A percentile compares a stretch with the other conserved stretches of the same genome.
Evolutionary conservation across 1,284 basidiomycete species (phyloP).

Genomic region (Leccinum fallax): DNA sequence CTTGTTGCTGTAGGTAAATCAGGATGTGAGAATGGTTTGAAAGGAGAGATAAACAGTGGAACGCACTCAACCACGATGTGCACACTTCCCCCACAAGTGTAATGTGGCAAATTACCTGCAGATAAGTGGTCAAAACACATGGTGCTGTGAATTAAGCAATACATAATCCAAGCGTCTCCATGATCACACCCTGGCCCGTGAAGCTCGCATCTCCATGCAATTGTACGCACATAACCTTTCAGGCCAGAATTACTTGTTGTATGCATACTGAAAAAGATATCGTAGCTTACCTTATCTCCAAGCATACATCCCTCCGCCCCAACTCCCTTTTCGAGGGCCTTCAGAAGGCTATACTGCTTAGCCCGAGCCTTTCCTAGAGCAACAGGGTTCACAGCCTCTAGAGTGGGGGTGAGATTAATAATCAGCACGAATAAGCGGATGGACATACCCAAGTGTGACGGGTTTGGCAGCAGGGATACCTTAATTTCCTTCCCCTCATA

Average conservation of each 20-base stretch:
- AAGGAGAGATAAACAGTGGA: slow-evolving; percentile 20
- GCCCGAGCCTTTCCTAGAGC: slow-evolving; percentile 89
- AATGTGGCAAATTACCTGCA: slow-evolving; percentile 82
- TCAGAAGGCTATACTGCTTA: slow-evolving; percentile 85
- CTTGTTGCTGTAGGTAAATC: slow-evolving; percentile 50
- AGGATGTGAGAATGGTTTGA: slow-evolving; percentile 62
- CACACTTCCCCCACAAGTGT: slow-evolving; percentile 85
- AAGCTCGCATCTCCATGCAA: slow-evolving; percentile 91
- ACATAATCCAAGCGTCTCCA: slow-evolving; percentile 79
- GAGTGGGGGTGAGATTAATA: not conserved
- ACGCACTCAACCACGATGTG: slow-evolving; percentile 91
- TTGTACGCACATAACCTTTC: slow-evolving; percentile 79
- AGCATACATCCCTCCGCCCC: slow-evolving; percentile 66
- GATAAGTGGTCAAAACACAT: slow-evolving; percentile 9
- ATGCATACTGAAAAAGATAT: not conserved
- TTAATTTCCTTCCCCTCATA: slow-evolving; percentile 60
- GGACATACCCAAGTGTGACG: slow-evolving; percentile 76
- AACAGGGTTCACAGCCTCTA: slow-evolving; percentile 85
- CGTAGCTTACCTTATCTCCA: slow-evolving; percentile 59
- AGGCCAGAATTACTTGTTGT: not conserved
- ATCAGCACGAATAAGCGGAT: not conserved
- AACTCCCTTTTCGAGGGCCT: slow-evolving; percentile 45
- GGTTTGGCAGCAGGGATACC: slow-evolving; percentile 83
- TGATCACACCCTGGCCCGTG: slow-evolving; percentile 87
- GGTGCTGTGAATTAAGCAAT: not conserved